Base-by-base conservation (phyloP, 176 grass and related monocot genomes). In the Aegilops speltoides region DNA sequence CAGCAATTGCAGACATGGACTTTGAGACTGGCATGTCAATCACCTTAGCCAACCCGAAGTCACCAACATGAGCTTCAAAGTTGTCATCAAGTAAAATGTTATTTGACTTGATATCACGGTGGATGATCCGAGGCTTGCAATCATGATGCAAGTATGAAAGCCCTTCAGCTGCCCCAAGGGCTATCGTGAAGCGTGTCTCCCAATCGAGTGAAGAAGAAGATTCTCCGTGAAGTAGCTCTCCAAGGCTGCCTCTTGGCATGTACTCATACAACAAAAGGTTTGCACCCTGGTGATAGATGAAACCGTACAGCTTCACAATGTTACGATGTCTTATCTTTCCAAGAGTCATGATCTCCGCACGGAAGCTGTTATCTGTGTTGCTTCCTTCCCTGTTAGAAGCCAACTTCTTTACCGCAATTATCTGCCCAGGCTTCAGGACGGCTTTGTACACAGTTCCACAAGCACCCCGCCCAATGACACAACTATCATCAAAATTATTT, bases 41-140 rank as follows among this genome's bases (percentile, higher is more conserved):
- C 31, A 99, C 92, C 74, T 99, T 99, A 54, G 97, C 97, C 63
- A 99, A 91, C 87, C 97, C 97, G 84, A 99, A 99, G 78, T 99
- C 97, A 33, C 97, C 97, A 82, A 99, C 97, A 93, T 96, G 97
- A 82, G 97, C 92, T 92, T 99, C 94, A 76, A 90, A 99, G 80
- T 99, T 96, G n/a, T 97, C 92, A 89, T 99, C 94, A 54, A 99
- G 97, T 79, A 99, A 82, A 81, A 99, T 99, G 56, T 99, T 99
- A 69, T 99, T 99, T 3, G 97, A 99, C 76, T 99, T 99, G 45
- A 99, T 99, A 82, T 99, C 97, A 61, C 97, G 89, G 62, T 99
- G 97, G 41, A 99, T 92, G 82, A 99, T 99, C 43, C 25, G 79
- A 77, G 94, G 97, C 43, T 99, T 99, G 82, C 97, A 99, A 83